phyloP scores from a whole-genome alignment of 495 filamentous ascomycete species.

The Trypethelium eluteriae region DNA sequence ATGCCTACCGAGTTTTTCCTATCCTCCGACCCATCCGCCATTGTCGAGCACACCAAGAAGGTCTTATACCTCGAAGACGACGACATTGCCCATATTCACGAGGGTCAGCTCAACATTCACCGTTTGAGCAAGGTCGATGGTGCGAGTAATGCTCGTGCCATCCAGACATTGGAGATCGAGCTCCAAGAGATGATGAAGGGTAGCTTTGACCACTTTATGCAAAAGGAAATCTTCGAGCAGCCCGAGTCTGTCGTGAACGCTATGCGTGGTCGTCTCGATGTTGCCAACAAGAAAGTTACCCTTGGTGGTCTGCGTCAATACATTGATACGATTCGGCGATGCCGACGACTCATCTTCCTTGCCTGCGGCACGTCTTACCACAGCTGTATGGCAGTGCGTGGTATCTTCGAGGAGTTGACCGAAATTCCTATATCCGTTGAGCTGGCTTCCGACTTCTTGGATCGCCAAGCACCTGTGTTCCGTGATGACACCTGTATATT shows the following conservation, averaged over 20 bases:
- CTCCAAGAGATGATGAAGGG: constrained; percentile 99
- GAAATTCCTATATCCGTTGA: constrained; percentile 97
- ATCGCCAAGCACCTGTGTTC: constrained; percentile 97
- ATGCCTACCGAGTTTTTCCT: constrained; percentile 99
- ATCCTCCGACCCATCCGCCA: constrained; percentile 94
- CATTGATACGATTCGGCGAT: constrained; percentile 90
- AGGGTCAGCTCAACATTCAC: constrained; percentile 97
- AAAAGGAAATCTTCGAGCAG: constrained; percentile 99
- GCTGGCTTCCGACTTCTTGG: constrained; percentile 94
- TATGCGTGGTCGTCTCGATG: constrained; percentile 95
- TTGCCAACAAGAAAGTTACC: constrained; percentile 85
- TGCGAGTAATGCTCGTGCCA: constrained; percentile 89
- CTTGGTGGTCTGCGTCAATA: constrained; percentile 93
- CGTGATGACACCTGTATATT: constrained; percentile 98
- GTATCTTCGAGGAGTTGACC: constrained; percentile 93
- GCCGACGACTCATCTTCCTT: constrained; percentile 94
- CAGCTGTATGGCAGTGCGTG: constrained; percentile 98
- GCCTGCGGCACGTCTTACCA: constrained; percentile 97
- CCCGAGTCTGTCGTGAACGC: constrained; percentile 98
- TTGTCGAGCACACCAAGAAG: constrained; percentile 99
- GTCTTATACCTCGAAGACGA: constrained; percentile 98
- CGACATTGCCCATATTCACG: constrained; percentile 98
- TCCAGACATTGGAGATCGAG: constrained; percentile 96
- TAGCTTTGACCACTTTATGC: constrained; percentile 99
- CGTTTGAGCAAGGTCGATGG: constrained; percentile 94